phyloP scores from a whole-genome alignment of 352 stramenopile species.

The Phytophthora multivora region DNA sequence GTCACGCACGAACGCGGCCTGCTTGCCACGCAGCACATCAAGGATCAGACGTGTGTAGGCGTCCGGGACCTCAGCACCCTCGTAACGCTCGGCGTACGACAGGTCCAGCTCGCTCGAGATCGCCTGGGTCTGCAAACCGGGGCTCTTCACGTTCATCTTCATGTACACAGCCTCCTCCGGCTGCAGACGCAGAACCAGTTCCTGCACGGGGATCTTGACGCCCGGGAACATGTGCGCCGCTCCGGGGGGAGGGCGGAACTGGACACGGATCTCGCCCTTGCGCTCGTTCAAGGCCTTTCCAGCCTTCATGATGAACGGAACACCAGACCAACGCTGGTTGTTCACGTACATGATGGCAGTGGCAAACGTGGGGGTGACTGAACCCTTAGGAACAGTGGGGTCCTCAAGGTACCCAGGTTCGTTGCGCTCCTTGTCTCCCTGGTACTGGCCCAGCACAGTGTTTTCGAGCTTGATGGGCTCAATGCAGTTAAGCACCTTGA shows the following conservation, averaged over 20 bases:
- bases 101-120: conserved; percentile 97
- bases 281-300: conserved; percentile 98
- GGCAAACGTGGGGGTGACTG: conserved; percentile 92
- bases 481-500: conserved; percentile 97
- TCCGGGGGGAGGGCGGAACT: conserved; percentile 95
- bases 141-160: conserved; percentile 97
- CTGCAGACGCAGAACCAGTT: conserved; percentile 97
- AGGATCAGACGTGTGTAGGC: conserved; percentile 98
- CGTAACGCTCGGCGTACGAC: conserved; percentile 93
- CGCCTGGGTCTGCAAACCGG: conserved; percentile 88
- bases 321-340: conserved; percentile 95
- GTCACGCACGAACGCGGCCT: conserved; percentile 96
- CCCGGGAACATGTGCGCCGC: conserved; percentile 91
- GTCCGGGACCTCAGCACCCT: conserved; percentile 91
- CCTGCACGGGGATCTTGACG: conserved; percentile 91
- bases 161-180: conserved; percentile 97
- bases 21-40: conserved; percentile 96
- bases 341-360: conserved; percentile 93
- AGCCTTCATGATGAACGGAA: conserved; percentile 99
- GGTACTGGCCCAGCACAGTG: conserved; percentile 98
- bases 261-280: conserved; percentile 97
- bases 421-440: conserved; percentile 72
- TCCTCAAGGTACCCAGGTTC: conserved; percentile 96
- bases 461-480: conserved; percentile 93
- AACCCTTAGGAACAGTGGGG: conserved; percentile 94